Conservation (phyloP, 805 yeast genomes). For the Barnettozyma siamensis region DNA sequence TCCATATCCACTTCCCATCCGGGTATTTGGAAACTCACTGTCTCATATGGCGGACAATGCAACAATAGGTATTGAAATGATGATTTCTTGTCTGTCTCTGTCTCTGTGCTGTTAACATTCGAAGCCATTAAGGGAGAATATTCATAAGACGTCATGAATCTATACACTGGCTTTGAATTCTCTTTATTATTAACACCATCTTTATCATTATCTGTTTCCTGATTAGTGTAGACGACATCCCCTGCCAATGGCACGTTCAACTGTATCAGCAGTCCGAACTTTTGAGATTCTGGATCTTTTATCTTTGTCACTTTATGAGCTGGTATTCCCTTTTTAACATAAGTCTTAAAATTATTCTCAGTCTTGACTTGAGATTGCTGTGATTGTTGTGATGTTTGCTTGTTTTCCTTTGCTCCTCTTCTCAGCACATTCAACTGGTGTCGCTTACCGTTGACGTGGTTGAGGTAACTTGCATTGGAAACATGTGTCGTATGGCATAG, state of each 20-base stretch:
- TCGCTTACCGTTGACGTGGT: conserved; percentile 80
- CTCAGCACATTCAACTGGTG: conserved; percentile 71
- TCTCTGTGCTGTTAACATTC: conserved; percentile 14
- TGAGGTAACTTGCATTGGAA: conserved; percentile 71
- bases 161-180: conserved; percentile 47
- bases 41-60: conserved; percentile 89
- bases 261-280: conserved; percentile 61
- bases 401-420: conserved; percentile 33
- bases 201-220: neutral
- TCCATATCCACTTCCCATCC: conserved; percentile 39
- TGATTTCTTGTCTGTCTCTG: conserved; percentile 41
- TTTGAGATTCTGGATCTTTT: conserved; percentile 51
- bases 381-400: neutral
- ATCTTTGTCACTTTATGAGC: conserved; percentile 62
- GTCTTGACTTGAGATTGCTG: neutral
- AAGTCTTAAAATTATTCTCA: conserved; percentile 17
- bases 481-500: conserved; percentile 80
- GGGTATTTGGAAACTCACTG: conserved; percentile 71
- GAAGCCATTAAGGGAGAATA: conserved; percentile 24
- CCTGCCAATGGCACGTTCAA: conserved; percentile 49
- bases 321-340: conserved; percentile 40
- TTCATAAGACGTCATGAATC: conserved; percentile 78
- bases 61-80: conserved; percentile 66
- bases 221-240: conserved; percentile 14
- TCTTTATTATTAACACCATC: conserved; percentile 1